Evolutionary conservation across 2,329 filamentous ascomycete genomes (phyloP).

Genomic region (Alternaria arborescens): DNA sequence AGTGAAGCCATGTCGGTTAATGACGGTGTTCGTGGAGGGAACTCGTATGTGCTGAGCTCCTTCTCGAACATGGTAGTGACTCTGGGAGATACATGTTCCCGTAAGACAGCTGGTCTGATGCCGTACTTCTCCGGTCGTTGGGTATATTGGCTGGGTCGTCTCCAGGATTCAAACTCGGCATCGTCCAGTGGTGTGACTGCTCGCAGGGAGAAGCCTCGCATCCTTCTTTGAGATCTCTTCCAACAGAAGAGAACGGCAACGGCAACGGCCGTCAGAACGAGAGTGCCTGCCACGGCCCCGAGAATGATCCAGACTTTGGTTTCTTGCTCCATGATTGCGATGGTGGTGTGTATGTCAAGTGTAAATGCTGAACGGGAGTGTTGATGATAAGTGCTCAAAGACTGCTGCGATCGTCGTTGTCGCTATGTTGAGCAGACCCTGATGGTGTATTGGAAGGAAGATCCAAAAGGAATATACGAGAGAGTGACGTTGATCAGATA

Average conservation of each 20-base stretch:
- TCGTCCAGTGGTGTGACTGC: slow-evolving; percentile 52
- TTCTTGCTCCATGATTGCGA: slow-evolving; percentile 39
- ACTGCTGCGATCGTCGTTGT: not conserved
- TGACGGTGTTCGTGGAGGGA: slow-evolving; percentile 41
- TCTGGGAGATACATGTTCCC: slow-evolving; percentile 38
- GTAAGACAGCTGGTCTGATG: slow-evolving; percentile 40
- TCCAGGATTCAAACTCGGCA: slow-evolving; percentile 53
- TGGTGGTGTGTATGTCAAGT: not conserved
- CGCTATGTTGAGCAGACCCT: not conserved
- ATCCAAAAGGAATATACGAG: slow-evolving; percentile 26
- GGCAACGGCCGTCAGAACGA: slow-evolving; percentile 40
- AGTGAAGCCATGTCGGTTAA: slow-evolving; percentile 28
- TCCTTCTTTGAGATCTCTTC: slow-evolving; percentile 45
- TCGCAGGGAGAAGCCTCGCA: slow-evolving; percentile 48
- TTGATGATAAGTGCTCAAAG: not conserved
- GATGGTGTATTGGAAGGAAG: slow-evolving; percentile 8
- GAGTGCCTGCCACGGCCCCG: slow-evolving; percentile 43
- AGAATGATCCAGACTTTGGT: slow-evolving; percentile 50
- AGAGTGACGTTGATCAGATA: slow-evolving; percentile 37
- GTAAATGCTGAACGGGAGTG: not conserved
- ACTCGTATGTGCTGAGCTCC: slow-evolving; percentile 40
- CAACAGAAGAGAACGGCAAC: slow-evolving; percentile 44
- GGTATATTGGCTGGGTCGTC: slow-evolving; percentile 49
- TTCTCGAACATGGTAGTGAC: slow-evolving; percentile 46
- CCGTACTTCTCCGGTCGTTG: slow-evolving; percentile 48